Percentiles rank a stretch among this genome's conserved stretches.
phyloP scores from a whole-genome alignment of 2,329 filamentous ascomycete genomes.

The Drechslerella coelobrocha region DNA sequence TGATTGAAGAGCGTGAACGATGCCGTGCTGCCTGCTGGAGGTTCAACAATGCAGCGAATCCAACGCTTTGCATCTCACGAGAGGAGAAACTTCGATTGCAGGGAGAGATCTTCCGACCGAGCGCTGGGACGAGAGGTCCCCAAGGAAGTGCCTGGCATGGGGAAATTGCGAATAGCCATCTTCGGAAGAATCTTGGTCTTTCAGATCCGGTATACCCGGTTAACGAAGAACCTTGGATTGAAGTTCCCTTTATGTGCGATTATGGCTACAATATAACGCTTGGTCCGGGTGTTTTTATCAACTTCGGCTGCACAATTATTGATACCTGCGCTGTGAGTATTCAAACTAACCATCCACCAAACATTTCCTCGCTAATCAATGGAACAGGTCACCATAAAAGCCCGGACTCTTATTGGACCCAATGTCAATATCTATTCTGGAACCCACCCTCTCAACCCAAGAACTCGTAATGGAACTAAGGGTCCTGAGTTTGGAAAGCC shows the following conservation, averaged over 20 bases:
- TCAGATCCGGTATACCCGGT: conserved; percentile 46
- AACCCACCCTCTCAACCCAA: conserved; percentile 74
- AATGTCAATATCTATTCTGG: conserved; percentile 86
- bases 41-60: conserved; percentile 81
- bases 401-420: conserved; percentile 70
- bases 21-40: conserved; percentile 81
- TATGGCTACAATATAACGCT: conserved; percentile 95
- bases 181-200: conserved; percentile 43
- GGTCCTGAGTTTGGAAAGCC: conserved; percentile 73
- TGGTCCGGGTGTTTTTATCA: conserved; percentile 82
- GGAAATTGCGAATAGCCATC: conserved; percentile 39
- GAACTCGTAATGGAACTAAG: conserved; percentile 74
- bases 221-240: conserved; percentile 63
- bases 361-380: conserved; percentile 32
- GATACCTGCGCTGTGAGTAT: conserved; percentile 72
- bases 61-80: conserved; percentile 72
- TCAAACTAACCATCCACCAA: conserved; percentile 12
- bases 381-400: conserved; percentile 56
- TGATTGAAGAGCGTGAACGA: conserved; percentile 81
- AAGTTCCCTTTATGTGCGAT: conserved; percentile 88
- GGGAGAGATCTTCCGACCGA: conserved; percentile 65
- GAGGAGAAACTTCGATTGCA: conserved; percentile 74
- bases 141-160: conserved; percentile 41
- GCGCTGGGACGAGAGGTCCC: conserved; percentile 47
- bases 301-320: conserved; percentile 81